A percentile compares a stretch with the other conserved stretches of the same genome.
phyloP scores from a whole-genome alignment of 192 early-diverging fungal genomes.

The Backusella tarrabulga region DNA sequence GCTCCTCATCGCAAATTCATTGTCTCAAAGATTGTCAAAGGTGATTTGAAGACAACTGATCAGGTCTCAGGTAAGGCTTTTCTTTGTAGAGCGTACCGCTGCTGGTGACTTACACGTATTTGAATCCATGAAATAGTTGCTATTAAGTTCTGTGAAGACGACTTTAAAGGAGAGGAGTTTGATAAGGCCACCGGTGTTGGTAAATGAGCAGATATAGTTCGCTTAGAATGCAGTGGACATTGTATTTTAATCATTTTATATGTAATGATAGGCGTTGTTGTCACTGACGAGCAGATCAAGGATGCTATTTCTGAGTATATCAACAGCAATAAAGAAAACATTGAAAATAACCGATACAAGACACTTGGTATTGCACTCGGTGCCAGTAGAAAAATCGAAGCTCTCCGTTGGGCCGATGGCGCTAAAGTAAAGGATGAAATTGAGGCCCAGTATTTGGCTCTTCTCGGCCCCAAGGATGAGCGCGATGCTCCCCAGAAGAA shows the following conservation, averaged over 20 bases:
- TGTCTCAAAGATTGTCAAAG: constrained; percentile 71
- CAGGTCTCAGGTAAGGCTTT: constrained; percentile 74
- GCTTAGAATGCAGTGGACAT: neutral
- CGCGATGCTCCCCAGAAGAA: constrained; percentile 69
- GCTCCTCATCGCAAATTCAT: constrained; percentile 75
- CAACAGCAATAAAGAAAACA: constrained; percentile 60
- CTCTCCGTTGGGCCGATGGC: constrained; percentile 89
- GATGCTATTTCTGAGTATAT: constrained; percentile 65
- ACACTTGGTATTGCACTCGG: constrained; percentile 75
- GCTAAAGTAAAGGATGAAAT: constrained; percentile 84
- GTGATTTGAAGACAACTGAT: constrained; percentile 71
- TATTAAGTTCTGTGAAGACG: constrained; percentile 80
- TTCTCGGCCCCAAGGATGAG: constrained; percentile 99
- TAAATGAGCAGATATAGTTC: constrained; percentile 35
- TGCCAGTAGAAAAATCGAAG: constrained; percentile 62
- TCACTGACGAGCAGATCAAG: constrained; percentile 76
- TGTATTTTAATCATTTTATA: neutral
- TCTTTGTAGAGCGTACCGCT: too few relatives aligned
- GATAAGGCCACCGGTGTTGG: constrained; percentile 91
- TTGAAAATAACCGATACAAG: constrained; percentile 85
- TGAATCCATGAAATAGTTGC: constrained; percentile 57
- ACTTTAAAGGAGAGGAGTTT: constrained; percentile 69
- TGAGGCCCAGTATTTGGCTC: constrained; percentile 77
- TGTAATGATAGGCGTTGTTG: constrained; percentile 66
- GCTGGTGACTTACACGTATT: too few relatives aligned